A percentile compares a stretch with the other conserved stretches of the same genome.
phyloP scores from a whole-genome alignment of 1,139 yeast species.

The Yamadazyma jaroonii region DNA sequence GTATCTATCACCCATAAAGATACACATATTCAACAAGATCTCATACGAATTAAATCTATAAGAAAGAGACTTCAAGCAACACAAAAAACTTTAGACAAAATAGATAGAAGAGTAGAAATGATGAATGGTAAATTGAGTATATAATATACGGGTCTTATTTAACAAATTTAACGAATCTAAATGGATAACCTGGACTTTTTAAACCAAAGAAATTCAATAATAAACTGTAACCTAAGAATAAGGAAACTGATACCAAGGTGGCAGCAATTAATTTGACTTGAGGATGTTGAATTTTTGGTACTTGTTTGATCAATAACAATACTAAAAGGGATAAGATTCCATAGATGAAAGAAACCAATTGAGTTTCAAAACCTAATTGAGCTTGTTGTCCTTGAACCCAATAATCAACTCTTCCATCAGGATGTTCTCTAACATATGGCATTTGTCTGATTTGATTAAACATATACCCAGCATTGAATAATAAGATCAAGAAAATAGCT shows the following conservation, averaged over 20 bases:
- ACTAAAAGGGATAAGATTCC: slow-evolving; percentile 52
- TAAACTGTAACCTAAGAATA: slow-evolving; percentile 53
- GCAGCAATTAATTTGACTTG: slow-evolving; percentile 46
- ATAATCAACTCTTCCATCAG: slow-evolving; percentile 58
- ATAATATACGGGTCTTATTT: slow-evolving; percentile 1
- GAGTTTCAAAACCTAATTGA: slow-evolving; percentile 85
- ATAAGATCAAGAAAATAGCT: slow-evolving; percentile 57
- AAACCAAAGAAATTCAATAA: slow-evolving; percentile 53
- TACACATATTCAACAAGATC: slow-evolving; percentile 19
- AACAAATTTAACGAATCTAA: slow-evolving; percentile 10
- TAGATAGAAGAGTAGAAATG: slow-evolving; percentile 30
- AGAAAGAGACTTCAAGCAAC: slow-evolving; percentile 32
- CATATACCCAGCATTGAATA: slow-evolving; percentile 91
- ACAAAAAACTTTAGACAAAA: slow-evolving; percentile 27
- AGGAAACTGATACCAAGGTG: slow-evolving; percentile 30
- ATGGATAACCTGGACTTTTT: slow-evolving; percentile 64
- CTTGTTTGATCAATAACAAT: slow-evolving; percentile 47
- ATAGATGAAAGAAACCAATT: slow-evolving; percentile 62
- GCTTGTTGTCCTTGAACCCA: slow-evolving; percentile 64
- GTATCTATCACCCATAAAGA: slow-evolving; percentile 19
- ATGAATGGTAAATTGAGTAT: slow-evolving; percentile 4
- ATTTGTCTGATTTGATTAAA: slow-evolving; percentile 80
- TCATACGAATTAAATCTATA: slow-evolving; percentile 30
- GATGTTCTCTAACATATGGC: slow-evolving; percentile 62
- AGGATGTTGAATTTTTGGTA: slow-evolving; percentile 42